Conservation (phyloP, 139 green algal genomes). For the Ettlia oleoabundans region DNA sequence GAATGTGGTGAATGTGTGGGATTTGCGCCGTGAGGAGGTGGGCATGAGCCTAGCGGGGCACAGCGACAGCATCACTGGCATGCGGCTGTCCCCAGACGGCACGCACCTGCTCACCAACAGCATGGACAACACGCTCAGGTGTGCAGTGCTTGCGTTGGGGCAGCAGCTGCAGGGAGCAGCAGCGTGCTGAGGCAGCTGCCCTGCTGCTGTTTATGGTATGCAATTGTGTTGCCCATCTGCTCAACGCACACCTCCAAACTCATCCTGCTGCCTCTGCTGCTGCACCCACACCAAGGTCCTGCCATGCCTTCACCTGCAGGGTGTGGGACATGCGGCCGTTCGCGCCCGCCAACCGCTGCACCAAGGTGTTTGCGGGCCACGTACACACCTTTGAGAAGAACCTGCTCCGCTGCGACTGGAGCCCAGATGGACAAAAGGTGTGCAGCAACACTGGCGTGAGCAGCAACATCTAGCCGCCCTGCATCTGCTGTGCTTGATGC, state of each 20-base stretch:
- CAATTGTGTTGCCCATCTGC: too few relatives aligned
- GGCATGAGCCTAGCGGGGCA: conserved; percentile 76
- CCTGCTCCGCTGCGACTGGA: conserved; percentile 93
- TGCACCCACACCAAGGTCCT: neutral
- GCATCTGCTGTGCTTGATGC: too few relatives aligned
- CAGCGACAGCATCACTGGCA: conserved; percentile 83
- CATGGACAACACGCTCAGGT: conserved; percentile 97
- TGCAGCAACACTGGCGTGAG: neutral
- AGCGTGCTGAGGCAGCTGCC: too few relatives aligned
- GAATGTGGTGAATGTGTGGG: conserved; percentile 89
- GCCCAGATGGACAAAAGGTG: conserved; percentile 71
- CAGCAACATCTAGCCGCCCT: too few relatives aligned
- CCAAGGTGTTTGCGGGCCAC: conserved; percentile 74
- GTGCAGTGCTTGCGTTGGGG: conserved; percentile 42
- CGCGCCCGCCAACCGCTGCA: conserved; percentile 87
- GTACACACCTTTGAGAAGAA: conserved; percentile 93
- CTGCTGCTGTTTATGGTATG: neutral
- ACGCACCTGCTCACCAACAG: conserved; percentile 91
- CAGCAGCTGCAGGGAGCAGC: neutral
- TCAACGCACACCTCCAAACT: too few relatives aligned
- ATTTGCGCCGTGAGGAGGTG: conserved; percentile 78
- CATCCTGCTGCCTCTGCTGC: neutral
- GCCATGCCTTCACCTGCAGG: neutral
- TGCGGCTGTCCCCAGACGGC: conserved; percentile 85
- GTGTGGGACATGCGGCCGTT: conserved; percentile 90